phyloP scores from a whole-genome alignment of 192 early-diverging fungal genomes.

The Coemansia sp. region DNA sequence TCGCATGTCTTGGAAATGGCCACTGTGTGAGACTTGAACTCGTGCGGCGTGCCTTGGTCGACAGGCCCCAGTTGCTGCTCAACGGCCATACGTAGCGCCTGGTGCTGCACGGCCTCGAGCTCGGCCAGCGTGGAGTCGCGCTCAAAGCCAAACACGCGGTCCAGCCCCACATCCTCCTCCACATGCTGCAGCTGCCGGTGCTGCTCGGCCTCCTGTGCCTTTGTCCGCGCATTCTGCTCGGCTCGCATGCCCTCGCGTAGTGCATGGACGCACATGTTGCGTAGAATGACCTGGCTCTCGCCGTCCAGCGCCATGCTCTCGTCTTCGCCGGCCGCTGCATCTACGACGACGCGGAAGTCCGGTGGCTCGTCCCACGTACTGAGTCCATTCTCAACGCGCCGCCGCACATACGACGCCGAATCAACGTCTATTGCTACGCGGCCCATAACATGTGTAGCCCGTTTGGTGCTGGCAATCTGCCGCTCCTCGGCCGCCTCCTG shows the following conservation, averaged over 20 bases:
- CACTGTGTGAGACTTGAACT: conserved; percentile 40
- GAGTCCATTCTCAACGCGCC: conserved; percentile 24
- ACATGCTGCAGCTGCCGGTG: conserved; percentile 11
- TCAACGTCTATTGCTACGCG: conserved; percentile 27
- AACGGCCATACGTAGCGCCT: conserved; percentile 28
- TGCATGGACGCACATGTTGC: conserved; percentile 37
- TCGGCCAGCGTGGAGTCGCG: conserved; percentile 35
- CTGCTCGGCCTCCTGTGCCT: conserved; percentile 22
- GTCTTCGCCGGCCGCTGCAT: conserved; percentile 36
- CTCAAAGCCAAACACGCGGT: conserved; percentile 18
- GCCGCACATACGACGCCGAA: conserved; percentile 30
- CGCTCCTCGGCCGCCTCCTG: conserved; percentile 26
- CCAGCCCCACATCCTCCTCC: conserved; percentile 14
- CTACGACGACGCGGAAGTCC: conserved; percentile 47
- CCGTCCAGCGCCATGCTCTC: conserved; percentile 26
- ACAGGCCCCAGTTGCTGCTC: conserved; percentile 42
- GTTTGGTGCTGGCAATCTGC: conserved; percentile 12
- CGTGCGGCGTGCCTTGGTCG: conserved; percentile 37
- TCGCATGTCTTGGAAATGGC: conserved; percentile 47
- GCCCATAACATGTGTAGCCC: conserved; percentile 21
- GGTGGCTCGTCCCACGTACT: conserved; percentile 50
- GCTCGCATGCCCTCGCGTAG: conserved; percentile 17
- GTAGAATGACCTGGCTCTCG: conserved; percentile 44
- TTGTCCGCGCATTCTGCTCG: conserved; percentile 25
- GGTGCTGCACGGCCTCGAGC: conserved; percentile 43